phyloP scores from a whole-genome alignment of 2,329 filamentous ascomycete species.

The Aspergillus sp. region DNA sequence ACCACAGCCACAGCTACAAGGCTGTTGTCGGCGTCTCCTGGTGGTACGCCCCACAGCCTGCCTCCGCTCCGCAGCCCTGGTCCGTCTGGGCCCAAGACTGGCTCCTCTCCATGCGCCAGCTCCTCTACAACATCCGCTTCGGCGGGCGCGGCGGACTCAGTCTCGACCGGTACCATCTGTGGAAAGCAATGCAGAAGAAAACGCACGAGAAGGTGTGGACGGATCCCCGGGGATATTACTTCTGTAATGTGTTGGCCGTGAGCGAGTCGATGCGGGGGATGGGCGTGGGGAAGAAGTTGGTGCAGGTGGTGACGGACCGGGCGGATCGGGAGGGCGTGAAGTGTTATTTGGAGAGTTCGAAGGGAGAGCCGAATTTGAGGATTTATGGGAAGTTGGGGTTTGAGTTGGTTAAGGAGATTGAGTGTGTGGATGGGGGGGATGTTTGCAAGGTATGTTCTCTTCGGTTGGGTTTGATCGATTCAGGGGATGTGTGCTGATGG shows the following conservation, averaged over 20 bases:
- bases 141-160: conserved; percentile 66
- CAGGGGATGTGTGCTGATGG: conserved; percentile 8
- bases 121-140: conserved; percentile 66
- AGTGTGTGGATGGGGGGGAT: conserved; percentile 63
- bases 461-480: too few species aligned
- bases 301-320: conserved; percentile 60
- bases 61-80: conserved; percentile 56
- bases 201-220: conserved; percentile 65
- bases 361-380: conserved; percentile 65
- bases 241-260: conserved; percentile 74
- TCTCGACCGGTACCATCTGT: conserved; percentile 67
- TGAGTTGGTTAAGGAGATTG: conserved; percentile 62
- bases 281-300: conserved; percentile 65
- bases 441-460: conserved; percentile 50
- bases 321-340: conserved; percentile 64
- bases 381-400: conserved; percentile 74
- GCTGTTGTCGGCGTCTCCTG: conserved; percentile 69
- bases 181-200: conserved; percentile 65
- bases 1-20: too few species aligned
- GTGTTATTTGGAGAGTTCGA: conserved; percentile 71
- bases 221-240: conserved; percentile 68
- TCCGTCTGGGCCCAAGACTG: conserved; percentile 62
- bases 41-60: conserved; percentile 63
- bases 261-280: conserved; percentile 63
- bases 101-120: conserved; percentile 65